phyloP scores from a whole-genome alignment of 768 basidiomycete species.

The Cantharellus cinnabarinus region DNA sequence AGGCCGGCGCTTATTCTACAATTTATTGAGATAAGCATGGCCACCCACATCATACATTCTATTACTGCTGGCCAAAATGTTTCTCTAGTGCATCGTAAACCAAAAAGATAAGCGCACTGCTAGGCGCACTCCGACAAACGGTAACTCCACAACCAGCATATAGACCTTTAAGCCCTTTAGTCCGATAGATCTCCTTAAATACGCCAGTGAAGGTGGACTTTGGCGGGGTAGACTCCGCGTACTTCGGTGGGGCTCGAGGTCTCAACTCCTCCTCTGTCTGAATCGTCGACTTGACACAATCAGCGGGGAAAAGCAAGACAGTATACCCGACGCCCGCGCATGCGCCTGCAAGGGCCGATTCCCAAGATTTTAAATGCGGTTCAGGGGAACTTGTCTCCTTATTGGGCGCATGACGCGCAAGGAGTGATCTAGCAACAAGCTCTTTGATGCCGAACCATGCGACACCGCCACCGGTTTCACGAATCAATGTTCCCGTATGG shows the following conservation, averaged over 20 bases:
- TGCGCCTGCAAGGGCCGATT: slow-evolving; percentile 74
- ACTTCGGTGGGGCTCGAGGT: slow-evolving; percentile 20
- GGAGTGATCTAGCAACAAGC: slow-evolving; percentile 39
- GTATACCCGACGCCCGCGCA: slow-evolving; percentile 73
- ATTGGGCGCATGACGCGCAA: slow-evolving; percentile 26
- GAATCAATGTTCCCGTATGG: slow-evolving; percentile 79
- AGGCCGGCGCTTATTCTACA: too few relatives aligned
- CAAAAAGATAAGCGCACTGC: slow-evolving; percentile 80
- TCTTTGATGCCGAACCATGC: slow-evolving; percentile 90
- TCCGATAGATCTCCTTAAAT: slow-evolving; percentile 46
- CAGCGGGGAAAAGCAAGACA: slow-evolving; percentile 82
- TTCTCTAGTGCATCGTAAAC: slow-evolving; percentile 65
- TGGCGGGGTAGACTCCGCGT: slow-evolving; percentile 13
- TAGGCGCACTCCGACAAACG: slow-evolving; percentile 63
- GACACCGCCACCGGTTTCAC: slow-evolving; percentile 77
- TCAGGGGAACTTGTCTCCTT: not conserved
- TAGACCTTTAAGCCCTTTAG: slow-evolving; percentile 60
- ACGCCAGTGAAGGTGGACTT: slow-evolving; percentile 32
- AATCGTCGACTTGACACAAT: slow-evolving; percentile 84
- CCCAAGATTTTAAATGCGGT: slow-evolving; percentile 40
- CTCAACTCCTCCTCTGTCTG: slow-evolving; percentile 85
- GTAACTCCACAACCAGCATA: slow-evolving; percentile 93
- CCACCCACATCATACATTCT: too few relatives aligned
- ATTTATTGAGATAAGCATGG: too few relatives aligned
- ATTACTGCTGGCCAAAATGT: slow-evolving; percentile 23